Evolutionary conservation across 441 rosid genomes (phyloP), one percentile per base, ranked within the genome.

Genomic region (Gossypium aridum): DNA sequence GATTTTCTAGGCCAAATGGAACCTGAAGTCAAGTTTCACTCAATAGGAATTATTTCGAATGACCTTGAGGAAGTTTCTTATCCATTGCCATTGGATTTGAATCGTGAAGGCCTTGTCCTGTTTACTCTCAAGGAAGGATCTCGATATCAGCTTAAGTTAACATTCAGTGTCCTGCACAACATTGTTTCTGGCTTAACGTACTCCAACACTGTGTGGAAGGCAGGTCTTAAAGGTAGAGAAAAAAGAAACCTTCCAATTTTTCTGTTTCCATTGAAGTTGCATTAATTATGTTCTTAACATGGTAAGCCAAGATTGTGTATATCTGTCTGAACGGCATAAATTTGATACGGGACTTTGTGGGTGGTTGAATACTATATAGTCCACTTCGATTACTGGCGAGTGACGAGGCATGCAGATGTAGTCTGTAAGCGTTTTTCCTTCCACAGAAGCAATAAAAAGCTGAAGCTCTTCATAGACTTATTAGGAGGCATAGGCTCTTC

Each of bases 111-210:
- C 22, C 77, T 65, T 66, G 64, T 70, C 17, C 80, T 80, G 73
- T 89, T 85, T 34, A 49, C 82, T 76, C 87, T 87, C 61, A 80
- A 62, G 77, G 90, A 89, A 74, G 92, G 90, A 78, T 84, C 87
- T 70, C 82, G 61, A 10, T 87, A 85, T 73, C 87, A 68, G 75
- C 86, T 85, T 60, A 84, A 83, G 83, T 61, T 89, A 45, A 77
- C 87, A 49, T 89, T 85, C 74, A 80, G 72, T 45, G 85, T 84
- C 62, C 68, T 77, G 51, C 81, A 84, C 75, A 84, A 84, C 80
- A 79, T 84, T 70, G 87, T 84, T 73, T 84, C 83, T 43, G 85
- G 87, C 22, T 76, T 81, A 45, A 73, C 74, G 56, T 84, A 79
- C 71, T 71, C 83, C 70, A 81, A 81, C 75, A 70, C 77, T 0